Evolutionary conservation across 192 early-diverging fungal genomes (phyloP), one percentile per base, ranked within the genome.

Genomic region (Lobosporangium transversale): DNA sequence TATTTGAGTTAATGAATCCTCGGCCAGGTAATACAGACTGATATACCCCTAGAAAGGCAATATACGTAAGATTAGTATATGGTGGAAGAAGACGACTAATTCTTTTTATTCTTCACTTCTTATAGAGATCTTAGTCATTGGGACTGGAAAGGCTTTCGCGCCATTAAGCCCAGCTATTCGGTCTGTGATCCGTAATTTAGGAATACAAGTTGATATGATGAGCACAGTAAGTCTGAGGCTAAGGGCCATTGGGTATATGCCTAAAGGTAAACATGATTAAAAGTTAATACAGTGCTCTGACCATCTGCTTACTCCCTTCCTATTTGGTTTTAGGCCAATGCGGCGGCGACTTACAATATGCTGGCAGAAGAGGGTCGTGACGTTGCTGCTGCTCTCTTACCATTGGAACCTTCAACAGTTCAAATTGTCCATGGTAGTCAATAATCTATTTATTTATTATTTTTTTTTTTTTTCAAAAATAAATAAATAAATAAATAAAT

Each of bases 1-100:
- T 88, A 18, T 88, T 86, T 70, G 83, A 86, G 31, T 31, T 88
- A 21, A 78, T 86, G 40, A 75, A 67, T 24, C 87, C 87, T 18
- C 82, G 83, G 51, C 87, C 87, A 62, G 86, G 86, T 87, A 79
- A n/a, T n/a, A n/a, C n/a, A n/a, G n/a, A n/a, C n/a, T n/a, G n/a
- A n/a, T 47, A 42, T n/a, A 47, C 4, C n/a, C 10, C 63, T 52
- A 49, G 45, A 64, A 8, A 0, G 21, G n/a, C 27, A 42, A 52
- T 43, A 21, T 27, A 50, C 23, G 23, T 12, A 24, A 4, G 12
- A 50, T 27, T 6, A 50, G 4, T 9, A 26, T 26, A 9, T 24
- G 17, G 12, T 26, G 2, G 23, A 3, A 50, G 29, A 21, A 42
- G 9, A 42, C 9, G 1, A 1, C 23, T 21, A 37, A 18, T 29